These are phyloP conservation scores for Phytopythium kandeliae DNA, from an alignment of 352 stramenopile genomes.

Conservation along the genomic window DNA sequence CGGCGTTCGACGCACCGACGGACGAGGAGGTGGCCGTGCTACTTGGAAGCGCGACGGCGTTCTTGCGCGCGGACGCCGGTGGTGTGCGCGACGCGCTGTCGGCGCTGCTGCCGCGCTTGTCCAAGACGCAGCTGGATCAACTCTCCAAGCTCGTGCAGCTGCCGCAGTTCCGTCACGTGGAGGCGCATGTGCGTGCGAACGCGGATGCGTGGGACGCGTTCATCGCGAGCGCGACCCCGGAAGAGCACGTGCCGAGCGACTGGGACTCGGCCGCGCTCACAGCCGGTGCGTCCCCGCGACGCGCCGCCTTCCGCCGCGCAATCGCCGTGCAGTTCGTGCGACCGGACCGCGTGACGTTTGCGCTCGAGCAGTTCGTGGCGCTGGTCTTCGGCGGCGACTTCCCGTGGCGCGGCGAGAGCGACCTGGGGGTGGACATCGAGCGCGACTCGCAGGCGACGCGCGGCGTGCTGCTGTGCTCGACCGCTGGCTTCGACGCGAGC, in stretches of 20 bases:
- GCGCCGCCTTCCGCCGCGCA: conserved; percentile 73
- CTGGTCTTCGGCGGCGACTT: conserved; percentile 90
- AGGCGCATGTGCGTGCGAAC: conserved; percentile 61
- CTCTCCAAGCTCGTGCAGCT: conserved; percentile 76
- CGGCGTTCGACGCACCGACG: conserved; percentile 49
- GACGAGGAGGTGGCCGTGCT: conserved; percentile 75
- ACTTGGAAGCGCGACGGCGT: conserved; percentile 45
- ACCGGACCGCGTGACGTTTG: conserved; percentile 84
- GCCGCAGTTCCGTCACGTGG: conserved; percentile 73
- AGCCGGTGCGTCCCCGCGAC: conserved; percentile 30
- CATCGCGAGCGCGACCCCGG: conserved; percentile 65
- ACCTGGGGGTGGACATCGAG: conserved; percentile 92
- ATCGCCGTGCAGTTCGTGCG: conserved; percentile 84
- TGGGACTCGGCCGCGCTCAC: conserved; percentile 51
- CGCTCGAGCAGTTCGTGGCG: conserved; percentile 70
- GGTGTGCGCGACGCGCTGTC: conserved; percentile 39
- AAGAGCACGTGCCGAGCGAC: conserved; percentile 56
- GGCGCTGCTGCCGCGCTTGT: conserved; percentile 49
- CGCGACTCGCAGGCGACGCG: conserved; percentile 86
- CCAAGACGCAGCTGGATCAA: conserved; percentile 71
- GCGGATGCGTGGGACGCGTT: conserved; percentile 72
- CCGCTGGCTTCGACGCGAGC: conserved; percentile 97
- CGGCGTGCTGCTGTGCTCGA: conserved; percentile 96
- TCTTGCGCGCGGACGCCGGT: conserved; percentile 35
- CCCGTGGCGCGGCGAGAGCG: conserved; percentile 93